Base-by-base conservation (phyloP, 805 yeast species). In the Nakazawaea peltata region DNA sequence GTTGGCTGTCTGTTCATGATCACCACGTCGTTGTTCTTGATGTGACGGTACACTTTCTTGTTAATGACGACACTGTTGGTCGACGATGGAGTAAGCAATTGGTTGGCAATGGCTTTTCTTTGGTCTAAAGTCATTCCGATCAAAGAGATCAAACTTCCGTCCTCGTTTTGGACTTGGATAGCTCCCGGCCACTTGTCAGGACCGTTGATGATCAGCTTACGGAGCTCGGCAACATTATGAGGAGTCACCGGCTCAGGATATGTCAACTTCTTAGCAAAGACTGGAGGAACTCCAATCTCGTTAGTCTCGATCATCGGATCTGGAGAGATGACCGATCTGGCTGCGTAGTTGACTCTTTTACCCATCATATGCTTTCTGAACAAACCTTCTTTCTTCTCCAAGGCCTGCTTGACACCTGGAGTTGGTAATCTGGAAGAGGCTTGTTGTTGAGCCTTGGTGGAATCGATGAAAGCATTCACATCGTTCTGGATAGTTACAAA, bases 351-450 rank as follows among this genome's bases (percentile, higher is more conserved):
- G 41, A 92, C 99, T 69, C 99, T 87, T 70, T 92, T 92, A 57
- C 99, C 99, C 99, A 92, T 92, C 98, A 92, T 92, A 55, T 92
- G 95, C 57, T 90, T 92, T 68, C 99, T 77, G 70, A 92, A 92
- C 45, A 90, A 69, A 56, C 99, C 99, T 63, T 92, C 99, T 58
- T 92, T 92, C 77, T 92, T 90, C 61, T 92, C 99, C 53, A 92
- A 69, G 9, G 95, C 94, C 67, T 92, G 98, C 57, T 92, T 92
- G 51, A 92, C 77, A 66, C 99, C 99, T 2, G 99, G 99, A 26
- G 75, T 72, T 18, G 96, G 88, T 33, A 74, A 61, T 43, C 78
- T 74, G 10, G 81, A 77, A 3, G 33, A 29, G 17, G 78, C 78
- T 30, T 67, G 70, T 10, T 74, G 69, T 58, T 82, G 94, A 52